phyloP scores from a whole-genome alignment of 2,329 filamentous ascomycete genomes.

The Paracamarosporium sp. region DNA sequence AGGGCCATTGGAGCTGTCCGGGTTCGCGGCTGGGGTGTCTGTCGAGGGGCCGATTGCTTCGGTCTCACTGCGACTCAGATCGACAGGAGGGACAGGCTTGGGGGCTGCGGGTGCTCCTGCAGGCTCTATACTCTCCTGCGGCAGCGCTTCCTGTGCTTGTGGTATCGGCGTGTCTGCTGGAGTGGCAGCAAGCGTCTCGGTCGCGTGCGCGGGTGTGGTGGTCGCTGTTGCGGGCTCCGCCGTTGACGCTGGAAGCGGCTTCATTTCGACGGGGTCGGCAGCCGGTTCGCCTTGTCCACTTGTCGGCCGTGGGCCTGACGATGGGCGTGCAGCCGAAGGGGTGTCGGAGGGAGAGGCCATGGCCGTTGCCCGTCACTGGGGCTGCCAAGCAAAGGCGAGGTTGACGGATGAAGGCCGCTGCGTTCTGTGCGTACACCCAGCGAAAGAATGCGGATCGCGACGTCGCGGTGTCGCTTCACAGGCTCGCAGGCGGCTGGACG shows the following conservation, averaged over 20 bases:
- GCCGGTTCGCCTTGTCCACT: constrained; percentile 29
- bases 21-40: constrained; percentile 49
- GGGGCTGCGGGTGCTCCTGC: constrained; percentile 19
- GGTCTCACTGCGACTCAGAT: constrained; percentile 48
- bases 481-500: not conserved
- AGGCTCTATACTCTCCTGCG: constrained; percentile 18
- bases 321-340: constrained; percentile 29
- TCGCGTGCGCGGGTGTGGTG: constrained; percentile 17
- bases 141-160: constrained; percentile 17
- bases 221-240: constrained; percentile 20
- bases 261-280: constrained; percentile 44
- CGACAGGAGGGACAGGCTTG: constrained; percentile 31
- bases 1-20: constrained; percentile 47
- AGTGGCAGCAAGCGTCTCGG: constrained; percentile 24
- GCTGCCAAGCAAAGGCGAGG: constrained; percentile 18
- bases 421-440: not conserved
- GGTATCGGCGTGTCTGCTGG: constrained; percentile 17
- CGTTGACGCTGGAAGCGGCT: constrained; percentile 32
- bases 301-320: constrained; percentile 27
- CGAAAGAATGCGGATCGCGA: not conserved
- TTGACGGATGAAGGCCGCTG: constrained; percentile 9
- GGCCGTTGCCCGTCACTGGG: constrained; percentile 29
- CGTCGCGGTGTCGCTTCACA: not conserved
- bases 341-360: constrained; percentile 41
- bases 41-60: constrained; percentile 57